Evolutionary conservation across 1,139 yeast genomes (phyloP).

Genomic region (Pichia sp.): DNA sequence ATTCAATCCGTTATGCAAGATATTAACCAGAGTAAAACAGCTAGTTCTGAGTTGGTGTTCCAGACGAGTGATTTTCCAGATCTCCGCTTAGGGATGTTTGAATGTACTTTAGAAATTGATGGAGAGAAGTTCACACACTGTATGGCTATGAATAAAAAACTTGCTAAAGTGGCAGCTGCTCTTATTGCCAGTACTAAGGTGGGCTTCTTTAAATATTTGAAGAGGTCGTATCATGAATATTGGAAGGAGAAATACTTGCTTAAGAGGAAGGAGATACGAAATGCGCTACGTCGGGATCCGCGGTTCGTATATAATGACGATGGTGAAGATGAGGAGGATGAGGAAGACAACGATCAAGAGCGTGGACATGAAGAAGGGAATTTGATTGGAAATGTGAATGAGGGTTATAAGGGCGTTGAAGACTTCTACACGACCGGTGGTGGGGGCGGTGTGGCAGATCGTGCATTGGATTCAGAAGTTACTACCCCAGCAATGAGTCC

Average conservation of each 20-base stretch:
- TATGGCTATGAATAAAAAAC: slow-evolving; percentile 12
- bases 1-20: slow-evolving; percentile 11
- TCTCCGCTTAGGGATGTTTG: slow-evolving; percentile 4
- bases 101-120: slow-evolving; percentile 4
- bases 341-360: no score
- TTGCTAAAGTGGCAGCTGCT: slow-evolving; percentile 13
- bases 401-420: no score
- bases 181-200: slow-evolving; percentile 10
- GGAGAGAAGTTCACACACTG: slow-evolving; percentile 1
- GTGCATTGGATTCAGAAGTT: no score
- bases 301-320: not conserved
- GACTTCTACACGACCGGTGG: no score
- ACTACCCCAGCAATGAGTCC: no score
- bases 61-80: slow-evolving; percentile 2
- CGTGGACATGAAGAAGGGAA: no score
- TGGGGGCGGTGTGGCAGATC: no score
- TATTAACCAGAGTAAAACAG: slow-evolving; percentile 7
- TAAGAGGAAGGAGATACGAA: not conserved
- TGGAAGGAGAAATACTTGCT: slow-evolving; percentile 10
- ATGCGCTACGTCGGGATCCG: not conserved
- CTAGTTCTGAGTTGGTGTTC: slow-evolving; percentile 2
- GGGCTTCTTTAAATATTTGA: slow-evolving; percentile 3
- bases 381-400: no score
- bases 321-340: no score
- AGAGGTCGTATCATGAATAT: slow-evolving; percentile 2